These are phyloP conservation scores for Epichloe sibirici DNA, from an alignment of 2,329 filamentous ascomycete species.

Conservation along the genomic window DNA sequence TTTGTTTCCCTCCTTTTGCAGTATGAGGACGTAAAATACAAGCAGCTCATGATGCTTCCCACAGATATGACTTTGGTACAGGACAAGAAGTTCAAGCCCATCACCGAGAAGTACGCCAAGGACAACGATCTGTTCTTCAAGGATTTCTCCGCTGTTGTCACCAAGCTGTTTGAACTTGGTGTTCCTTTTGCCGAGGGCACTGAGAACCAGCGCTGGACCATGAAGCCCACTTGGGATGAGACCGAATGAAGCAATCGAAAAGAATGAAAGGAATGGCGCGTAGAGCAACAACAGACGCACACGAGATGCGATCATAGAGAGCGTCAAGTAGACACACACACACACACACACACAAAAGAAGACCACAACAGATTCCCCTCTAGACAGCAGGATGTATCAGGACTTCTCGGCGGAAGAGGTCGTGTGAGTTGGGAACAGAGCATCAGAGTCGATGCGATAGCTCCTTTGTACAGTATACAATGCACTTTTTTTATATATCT, in stretches of 20 bases:
- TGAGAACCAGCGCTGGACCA: constrained; percentile 43
- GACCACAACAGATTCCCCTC: neutral
- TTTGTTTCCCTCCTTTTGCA: constrained; percentile 28
- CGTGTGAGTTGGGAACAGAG: neutral
- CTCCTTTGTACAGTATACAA: neutral
- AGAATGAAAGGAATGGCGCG: neutral
- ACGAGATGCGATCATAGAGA: neutral
- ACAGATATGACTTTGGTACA: constrained; percentile 78
- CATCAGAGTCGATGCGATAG: neutral
- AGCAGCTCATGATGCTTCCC: constrained; percentile 94
- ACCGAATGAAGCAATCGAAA: constrained; percentile 12
- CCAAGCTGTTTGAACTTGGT: constrained; percentile 84
- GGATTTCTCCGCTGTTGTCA: constrained; percentile 70
- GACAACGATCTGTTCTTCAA: constrained; percentile 87
- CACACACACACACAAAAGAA: neutral
- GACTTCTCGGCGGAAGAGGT: neutral
- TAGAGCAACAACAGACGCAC: neutral
- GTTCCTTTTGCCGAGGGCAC: constrained; percentile 67
- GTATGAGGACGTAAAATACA: constrained; percentile 78
- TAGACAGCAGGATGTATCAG: neutral
- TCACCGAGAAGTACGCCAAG: constrained; percentile 79
- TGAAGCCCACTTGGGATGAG: constrained; percentile 44
- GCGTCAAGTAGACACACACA: constrained; percentile 2
- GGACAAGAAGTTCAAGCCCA: constrained; percentile 74
- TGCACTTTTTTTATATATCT: neutral